These are phyloP conservation scores for Lentinula boryana DNA, from an alignment of 768 basidiomycete genomes.

Conservation along the genomic window DNA sequence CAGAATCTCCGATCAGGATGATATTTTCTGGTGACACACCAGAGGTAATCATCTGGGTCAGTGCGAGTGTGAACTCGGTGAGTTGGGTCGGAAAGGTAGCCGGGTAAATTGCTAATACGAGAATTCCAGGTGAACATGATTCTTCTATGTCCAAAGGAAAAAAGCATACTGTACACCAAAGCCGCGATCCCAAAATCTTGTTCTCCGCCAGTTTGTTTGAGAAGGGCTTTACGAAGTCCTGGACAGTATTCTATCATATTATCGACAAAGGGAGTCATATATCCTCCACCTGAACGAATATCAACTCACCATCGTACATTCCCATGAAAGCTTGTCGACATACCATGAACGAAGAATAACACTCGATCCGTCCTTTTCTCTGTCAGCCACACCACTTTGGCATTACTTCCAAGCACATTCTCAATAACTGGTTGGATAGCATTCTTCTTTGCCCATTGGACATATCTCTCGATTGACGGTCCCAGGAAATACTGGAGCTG, in stretches of 20 bases:
- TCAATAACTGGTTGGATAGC: slow-evolving; percentile 16
- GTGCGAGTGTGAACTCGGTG: slow-evolving; percentile 19
- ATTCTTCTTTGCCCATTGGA: slow-evolving; percentile 12
- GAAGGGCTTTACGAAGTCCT: slow-evolving; percentile 19
- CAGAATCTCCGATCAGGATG: slow-evolving; percentile 28
- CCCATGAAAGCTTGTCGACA: neutral
- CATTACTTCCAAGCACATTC: slow-evolving; percentile 16
- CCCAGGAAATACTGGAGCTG: neutral
- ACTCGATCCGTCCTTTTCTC: slow-evolving; percentile 23
- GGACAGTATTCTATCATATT: slow-evolving; percentile 21
- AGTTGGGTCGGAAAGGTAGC: slow-evolving; percentile 24
- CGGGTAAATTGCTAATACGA: slow-evolving; percentile 18
- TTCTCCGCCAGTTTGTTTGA: slow-evolving; percentile 8
- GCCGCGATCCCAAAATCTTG: slow-evolving; percentile 21
- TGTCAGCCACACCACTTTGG: slow-evolving; percentile 26
- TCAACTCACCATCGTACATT: neutral
- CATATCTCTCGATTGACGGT: slow-evolving; percentile 11
- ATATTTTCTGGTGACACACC: slow-evolving; percentile 27
- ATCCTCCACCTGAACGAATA: slow-evolving; percentile 23
- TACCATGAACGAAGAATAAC: slow-evolving; percentile 22
- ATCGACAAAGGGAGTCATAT: slow-evolving; percentile 17
- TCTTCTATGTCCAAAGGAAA: neutral
- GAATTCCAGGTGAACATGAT: neutral
- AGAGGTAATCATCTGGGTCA: slow-evolving; percentile 21
- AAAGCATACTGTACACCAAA: slow-evolving; percentile 24